Evolutionary conservation across 2,329 filamentous ascomycete species (phyloP), one percentile per base, ranked within the genome.

Genomic region (Pleoardoris graminearum): DNA sequence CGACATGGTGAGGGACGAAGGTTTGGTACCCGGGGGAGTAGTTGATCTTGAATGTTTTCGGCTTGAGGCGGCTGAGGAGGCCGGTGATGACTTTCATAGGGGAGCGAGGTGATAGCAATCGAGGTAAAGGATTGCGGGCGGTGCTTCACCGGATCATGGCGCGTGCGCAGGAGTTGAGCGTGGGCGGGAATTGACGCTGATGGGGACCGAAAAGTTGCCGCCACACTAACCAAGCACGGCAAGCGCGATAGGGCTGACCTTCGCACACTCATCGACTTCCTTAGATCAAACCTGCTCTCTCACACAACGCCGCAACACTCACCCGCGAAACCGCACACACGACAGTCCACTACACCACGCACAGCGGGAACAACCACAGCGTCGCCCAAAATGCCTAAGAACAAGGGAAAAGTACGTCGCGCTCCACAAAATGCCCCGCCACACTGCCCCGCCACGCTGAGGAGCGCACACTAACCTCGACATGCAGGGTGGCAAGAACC

Each of bases 341-440:
- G 17, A 22, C 29, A 43, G 50, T 46, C 37, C 48, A 51, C 42
- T 21, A 37, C 16, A 48, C 36, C n/a, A 58, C 51, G 49, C 44
- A 47, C 41, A 51, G 47, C 51, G 46, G 35, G 53, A 27, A 57
- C 51, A 50, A 51, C 32, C 36, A 46, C 48, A 54, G 25, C 46
- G 55, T 43, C 51, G 48, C 61, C 67, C 77, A 86, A 78, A 58
- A 97, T 97, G 92, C 92, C 92, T 73, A 97, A 97, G 90, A 97
- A 97, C 78, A 97, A 97, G 87, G 92, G 92, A 92, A 97, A 96
- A 82, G 91, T 96, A 82, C 74, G 68, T 65, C n/a, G 38, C 54
- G 14, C 21, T 22, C 41, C n/a, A 49, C 61, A 21, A 22, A 57
- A 43, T 57, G 54, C 65, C 62, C 65, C 64, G 52, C 63, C 54